These are phyloP conservation scores for Dimargaris cristalligena DNA, from an alignment of 192 early-diverging fungal species.

Conservation along the genomic window DNA sequence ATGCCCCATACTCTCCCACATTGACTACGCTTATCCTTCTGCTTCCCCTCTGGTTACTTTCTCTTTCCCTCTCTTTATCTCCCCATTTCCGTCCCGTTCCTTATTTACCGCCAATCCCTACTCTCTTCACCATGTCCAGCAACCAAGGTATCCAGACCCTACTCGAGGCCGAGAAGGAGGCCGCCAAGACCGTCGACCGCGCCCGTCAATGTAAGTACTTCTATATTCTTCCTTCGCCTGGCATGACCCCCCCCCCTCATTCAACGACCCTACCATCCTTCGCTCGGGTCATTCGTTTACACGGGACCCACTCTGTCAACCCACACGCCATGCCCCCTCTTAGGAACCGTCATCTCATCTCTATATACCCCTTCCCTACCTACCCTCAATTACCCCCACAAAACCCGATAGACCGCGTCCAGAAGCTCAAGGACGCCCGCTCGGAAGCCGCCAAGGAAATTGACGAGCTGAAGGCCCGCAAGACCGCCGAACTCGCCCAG, in stretches of 20 bases:
- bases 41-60: no score
- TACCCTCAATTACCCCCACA: not conserved
- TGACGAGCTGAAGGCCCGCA: conserved; percentile 64
- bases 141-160: conserved; percentile 90
- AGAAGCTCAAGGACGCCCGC: conserved; percentile 90
- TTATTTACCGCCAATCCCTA: not conserved
- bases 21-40: no score
- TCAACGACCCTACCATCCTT: no score
- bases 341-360: no score
- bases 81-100: no score
- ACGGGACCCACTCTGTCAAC: no score
- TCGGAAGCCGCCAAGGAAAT: conserved; percentile 86
- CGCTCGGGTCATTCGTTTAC: no score
- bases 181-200: conserved; percentile 80
- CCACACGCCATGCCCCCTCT: no score
- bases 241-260: no score
- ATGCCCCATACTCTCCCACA: no score
- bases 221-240: no score
- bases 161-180: conserved; percentile 94
- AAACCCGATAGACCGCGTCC: conserved; percentile 51
- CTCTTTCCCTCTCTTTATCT: no score
- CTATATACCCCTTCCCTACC: not conserved
- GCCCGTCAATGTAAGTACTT: conserved; percentile 62
- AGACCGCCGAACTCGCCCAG: conserved; percentile 45
- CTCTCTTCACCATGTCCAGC: conserved; percentile 29